Evolutionary conservation across 2,329 filamentous ascomycete species (phyloP).

Genomic region (Sclerotinia spermophila): DNA sequence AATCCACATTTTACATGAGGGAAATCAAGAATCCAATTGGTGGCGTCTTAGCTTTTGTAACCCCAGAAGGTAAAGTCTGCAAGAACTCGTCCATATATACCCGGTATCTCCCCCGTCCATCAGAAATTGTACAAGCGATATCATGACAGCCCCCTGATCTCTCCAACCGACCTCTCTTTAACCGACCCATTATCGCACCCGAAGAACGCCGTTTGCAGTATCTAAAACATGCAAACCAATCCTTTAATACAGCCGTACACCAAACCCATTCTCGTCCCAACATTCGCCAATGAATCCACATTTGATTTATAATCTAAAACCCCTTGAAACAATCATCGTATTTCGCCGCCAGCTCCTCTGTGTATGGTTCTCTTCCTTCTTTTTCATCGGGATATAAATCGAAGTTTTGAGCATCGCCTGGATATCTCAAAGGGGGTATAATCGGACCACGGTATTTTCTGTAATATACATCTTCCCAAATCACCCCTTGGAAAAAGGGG

Average conservation of each 20-base stretch:
- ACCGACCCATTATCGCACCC: constrained; percentile 3
- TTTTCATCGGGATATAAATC: constrained; percentile 79
- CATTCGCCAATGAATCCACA: constrained; percentile 10
- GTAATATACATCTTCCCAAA: constrained; percentile 70
- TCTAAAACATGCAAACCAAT: constrained; percentile 6
- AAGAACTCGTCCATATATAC: not conserved
- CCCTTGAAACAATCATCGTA: constrained; percentile 70
- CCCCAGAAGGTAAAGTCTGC: not conserved
- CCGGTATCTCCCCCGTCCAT: not conserved
- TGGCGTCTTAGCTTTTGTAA: constrained; percentile 1
- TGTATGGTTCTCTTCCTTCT: constrained; percentile 61
- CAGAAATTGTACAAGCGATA: constrained; percentile 11
- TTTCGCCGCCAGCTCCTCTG: constrained; percentile 61
- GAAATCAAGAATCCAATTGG: not conserved
- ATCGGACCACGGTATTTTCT: constrained; percentile 66
- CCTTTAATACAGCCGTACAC: constrained; percentile 11
- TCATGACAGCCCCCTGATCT: constrained; percentile 5
- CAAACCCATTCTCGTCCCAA: not conserved
- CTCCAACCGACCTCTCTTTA: constrained; percentile 9
- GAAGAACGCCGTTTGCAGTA: constrained; percentile 18
- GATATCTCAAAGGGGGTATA: constrained; percentile 67
- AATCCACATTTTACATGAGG: not conserved
- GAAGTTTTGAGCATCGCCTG: constrained; percentile 76
- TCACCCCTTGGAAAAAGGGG: constrained; percentile 67
- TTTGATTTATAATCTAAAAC: constrained; percentile 48